Base-by-base conservation (phyloP, 1,284 basidiomycete species). In the Moniliophthora roreri region DNA sequence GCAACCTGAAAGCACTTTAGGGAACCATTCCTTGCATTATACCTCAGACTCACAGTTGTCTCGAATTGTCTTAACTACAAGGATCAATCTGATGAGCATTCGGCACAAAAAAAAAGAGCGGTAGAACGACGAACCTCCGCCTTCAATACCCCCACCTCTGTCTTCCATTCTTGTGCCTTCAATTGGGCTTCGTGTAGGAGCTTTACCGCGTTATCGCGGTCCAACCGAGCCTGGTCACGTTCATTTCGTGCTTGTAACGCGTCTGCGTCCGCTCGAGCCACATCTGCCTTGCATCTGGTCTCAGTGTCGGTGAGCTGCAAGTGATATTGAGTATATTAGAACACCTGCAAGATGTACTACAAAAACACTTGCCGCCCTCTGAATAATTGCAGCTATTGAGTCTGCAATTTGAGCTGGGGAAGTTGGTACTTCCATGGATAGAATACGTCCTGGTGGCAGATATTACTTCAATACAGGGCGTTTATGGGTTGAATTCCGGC, bases 1-100 rank as follows among this genome's bases (percentile, higher is more conserved):
- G 74, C 69, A 49, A 81, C 76, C 82, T 86, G 53, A 36, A 51
- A 41, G 18, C 51, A 42, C 28, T 24, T 11, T 32, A 13, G 48
- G n/a, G 51, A 39, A n/a, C n/a, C n/a, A n/a, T n/a, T n/a, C n/a
- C n/a, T n/a, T n/a, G n/a, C n/a, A n/a, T n/a, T n/a, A n/a, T n/a
- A n/a, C n/a, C n/a, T n/a, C n/a, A n/a, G 9, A 40, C 76, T 39
- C 62, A 86, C 85, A 21, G 79, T 83, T 47, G 80, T 58, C 56
- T 85, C 81, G 2, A 78, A 74, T 65, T 84, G 82, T 54, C 79
- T 72, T 18, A 80, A 62, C 85, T 87, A 51, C 50, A 52, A 56
- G 52, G 20, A 26, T 32, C 10, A n/a, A 21, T 11, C 37, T 26
- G 11, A 32, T 8, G 32, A 37, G 4, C 21, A n/a, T n/a, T n/a